Conservation (phyloP, 257 asterid genomes). For the Cordia subcordata region DNA sequence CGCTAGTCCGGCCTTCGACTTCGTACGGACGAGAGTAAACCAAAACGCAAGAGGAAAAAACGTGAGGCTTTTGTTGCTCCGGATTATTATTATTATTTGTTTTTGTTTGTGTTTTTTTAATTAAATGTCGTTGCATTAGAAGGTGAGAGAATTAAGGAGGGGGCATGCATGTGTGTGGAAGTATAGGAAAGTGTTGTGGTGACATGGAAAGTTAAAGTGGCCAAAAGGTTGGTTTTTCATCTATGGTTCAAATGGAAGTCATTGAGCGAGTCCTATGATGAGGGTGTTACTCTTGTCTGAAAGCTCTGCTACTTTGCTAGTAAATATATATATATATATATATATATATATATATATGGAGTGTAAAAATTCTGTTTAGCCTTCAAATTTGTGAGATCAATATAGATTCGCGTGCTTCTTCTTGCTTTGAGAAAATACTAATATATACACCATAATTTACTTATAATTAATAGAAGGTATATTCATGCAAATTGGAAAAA, state of each 20-base stretch:
- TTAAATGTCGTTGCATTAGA: not conserved
- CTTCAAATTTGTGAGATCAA: too few species aligned
- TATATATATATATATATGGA: too few species aligned
- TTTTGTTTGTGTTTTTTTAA: constrained; percentile 4
- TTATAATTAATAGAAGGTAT: too few species aligned
- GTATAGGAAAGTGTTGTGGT: not conserved
- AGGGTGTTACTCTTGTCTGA: not conserved
- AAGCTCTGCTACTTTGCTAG: too few species aligned
- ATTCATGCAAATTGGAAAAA: too few species aligned
- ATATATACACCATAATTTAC: too few species aligned
- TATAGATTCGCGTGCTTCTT: too few species aligned
- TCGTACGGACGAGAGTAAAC: constrained; percentile 18
- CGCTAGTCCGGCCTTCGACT: constrained; percentile 27
- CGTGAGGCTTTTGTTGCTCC: constrained; percentile 16
- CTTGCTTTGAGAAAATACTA: too few species aligned
- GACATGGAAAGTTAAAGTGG: constrained; percentile 14
- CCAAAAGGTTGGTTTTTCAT: constrained; percentile 7
- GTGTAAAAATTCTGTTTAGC: too few species aligned
- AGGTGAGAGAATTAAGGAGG: constrained; percentile 28
- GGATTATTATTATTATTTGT: constrained; percentile 10
- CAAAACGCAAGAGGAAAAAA: constrained; percentile 12
- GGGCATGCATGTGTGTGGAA: constrained; percentile 6
- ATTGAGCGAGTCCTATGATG: constrained; percentile 18
- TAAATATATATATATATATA: too few species aligned
- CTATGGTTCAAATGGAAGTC: constrained; percentile 13